Base-by-base conservation (phyloP, 2,329 filamentous ascomycete species). In the Pestalotiopsis sp. region DNA sequence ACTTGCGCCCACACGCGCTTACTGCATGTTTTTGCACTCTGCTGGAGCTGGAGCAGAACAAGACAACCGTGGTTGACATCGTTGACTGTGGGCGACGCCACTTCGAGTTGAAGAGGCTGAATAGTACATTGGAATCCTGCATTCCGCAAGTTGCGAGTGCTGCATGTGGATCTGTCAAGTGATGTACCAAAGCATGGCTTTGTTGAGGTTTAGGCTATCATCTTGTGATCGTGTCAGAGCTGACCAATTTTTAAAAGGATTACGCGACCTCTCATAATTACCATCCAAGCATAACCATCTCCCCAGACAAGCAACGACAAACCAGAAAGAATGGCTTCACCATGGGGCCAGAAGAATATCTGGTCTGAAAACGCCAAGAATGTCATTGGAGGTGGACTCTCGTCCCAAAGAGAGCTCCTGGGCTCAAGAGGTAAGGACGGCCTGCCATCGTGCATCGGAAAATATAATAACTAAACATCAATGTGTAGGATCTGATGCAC, bases 341-440 rank as follows among this genome's bases (percentile, higher is more conserved):
- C 65, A 5, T 68, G 66, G 30, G 30, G 58, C 17, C 40, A 66
- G 61, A 39, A 57, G 6, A 26, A 35, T 20, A 66, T 66, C 63
- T 35, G 55, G 39, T 13, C 56, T 20, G 66, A 67, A 14, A 67
- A 65, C 59, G 59, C 38, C 17, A 69, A 20, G 39, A 66, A 62
- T 38, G 65, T 66, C 38, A 66, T 63, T 20, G 65, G 65, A 24
- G 40, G 68, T 30, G 44, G 44, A 22, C 65, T 65, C 48, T 30
- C 52, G 7, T 62, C 67, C 7, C 65, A 69, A 63, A 82, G 78
- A 73, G 86, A 84, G 70, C 75, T 80, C 60, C 77, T 79, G 48
- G 80, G 78, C 61, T 78, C 83, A 63, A 82, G 82, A 82, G 86
- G 86, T 89, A 76, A 68, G 82, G 76, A n/a, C n/a, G 44, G 20